Evolutionary conservation across 2,329 filamentous ascomycete genomes (phyloP).

Genomic region (Nothopassalora personata): DNA sequence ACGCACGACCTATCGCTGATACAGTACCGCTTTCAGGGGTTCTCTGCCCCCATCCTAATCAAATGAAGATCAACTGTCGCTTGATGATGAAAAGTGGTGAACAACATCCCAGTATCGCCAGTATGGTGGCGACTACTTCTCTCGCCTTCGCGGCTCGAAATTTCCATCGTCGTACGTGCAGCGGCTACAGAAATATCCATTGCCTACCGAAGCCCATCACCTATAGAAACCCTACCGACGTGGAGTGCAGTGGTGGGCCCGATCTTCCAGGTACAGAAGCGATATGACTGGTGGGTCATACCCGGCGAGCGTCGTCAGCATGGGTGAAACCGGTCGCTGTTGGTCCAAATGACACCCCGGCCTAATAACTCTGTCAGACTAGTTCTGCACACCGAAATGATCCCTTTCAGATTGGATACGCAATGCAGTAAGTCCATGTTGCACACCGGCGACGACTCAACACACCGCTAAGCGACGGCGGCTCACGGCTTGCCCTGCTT

Average conservation of each 20-base stretch:
- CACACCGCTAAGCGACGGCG: constrained; percentile 1
- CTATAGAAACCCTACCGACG: background rate
- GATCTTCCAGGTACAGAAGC: background rate
- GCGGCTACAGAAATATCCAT: background rate
- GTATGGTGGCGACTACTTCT: background rate
- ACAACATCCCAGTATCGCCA: background rate
- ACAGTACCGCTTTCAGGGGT: background rate
- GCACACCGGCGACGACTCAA: background rate
- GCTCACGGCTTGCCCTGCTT: background rate
- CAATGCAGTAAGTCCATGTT: background rate
- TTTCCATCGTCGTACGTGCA: background rate
- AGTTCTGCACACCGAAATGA: constrained; percentile 1
- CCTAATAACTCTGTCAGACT: background rate
- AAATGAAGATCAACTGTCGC: background rate
- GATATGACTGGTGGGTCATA: background rate
- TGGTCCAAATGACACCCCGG: background rate
- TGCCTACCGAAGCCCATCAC: background rate
- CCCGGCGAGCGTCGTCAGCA: background rate
- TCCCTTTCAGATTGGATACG: background rate
- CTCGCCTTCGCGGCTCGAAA: background rate
- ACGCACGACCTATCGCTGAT: background rate
- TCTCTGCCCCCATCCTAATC: background rate
- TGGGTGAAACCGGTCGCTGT: background rate
- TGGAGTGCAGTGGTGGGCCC: background rate
- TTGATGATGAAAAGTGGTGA: background rate